These are phyloP conservation scores for Vigna angularis DNA, from an alignment of 306 rosid species.

Conservation along the genomic window DNA sequence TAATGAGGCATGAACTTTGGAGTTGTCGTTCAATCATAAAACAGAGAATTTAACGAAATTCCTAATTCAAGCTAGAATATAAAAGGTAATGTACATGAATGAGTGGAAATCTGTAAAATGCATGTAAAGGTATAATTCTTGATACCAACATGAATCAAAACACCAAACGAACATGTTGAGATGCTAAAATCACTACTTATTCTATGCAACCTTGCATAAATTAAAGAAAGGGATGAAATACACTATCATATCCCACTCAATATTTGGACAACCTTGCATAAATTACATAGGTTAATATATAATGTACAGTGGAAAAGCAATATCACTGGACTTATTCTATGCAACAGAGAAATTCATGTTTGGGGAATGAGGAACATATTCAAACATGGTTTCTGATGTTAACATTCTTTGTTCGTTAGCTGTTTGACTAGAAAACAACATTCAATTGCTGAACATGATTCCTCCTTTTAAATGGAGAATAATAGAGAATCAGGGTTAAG, in stretches of 20 bases:
- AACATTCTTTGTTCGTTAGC: constrained; percentile 32
- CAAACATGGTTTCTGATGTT: constrained; percentile 30
- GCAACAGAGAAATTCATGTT: constrained; percentile 29
- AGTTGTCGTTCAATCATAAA: too few relatives aligned
- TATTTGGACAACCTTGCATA: constrained; percentile 30
- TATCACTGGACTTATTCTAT: neutral
- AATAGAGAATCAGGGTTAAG: constrained; percentile 35
- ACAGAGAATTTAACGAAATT: too few relatives aligned
- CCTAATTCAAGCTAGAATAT: too few relatives aligned
- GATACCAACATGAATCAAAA: too few relatives aligned
- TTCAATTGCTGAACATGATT: constrained; percentile 37
- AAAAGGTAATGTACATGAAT: too few relatives aligned
- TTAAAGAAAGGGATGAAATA: too few relatives aligned
- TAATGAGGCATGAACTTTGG: too few relatives aligned
- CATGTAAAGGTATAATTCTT: too few relatives aligned
- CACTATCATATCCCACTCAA: constrained; percentile 32
- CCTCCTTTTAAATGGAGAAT: constrained; percentile 27
- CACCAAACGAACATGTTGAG: too few relatives aligned
- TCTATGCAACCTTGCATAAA: too few relatives aligned
- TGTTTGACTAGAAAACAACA: constrained; percentile 34
- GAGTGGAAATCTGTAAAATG: too few relatives aligned
- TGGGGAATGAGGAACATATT: constrained; percentile 3
- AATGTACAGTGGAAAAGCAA: neutral
- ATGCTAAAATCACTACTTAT: too few relatives aligned
- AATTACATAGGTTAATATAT: constrained; percentile 7